Percentiles rank a stretch among this genome's conserved stretches.
Conservation (phyloP, 2,329 filamentous ascomycete genomes). For the Sarocladiaceae sp. region DNA sequence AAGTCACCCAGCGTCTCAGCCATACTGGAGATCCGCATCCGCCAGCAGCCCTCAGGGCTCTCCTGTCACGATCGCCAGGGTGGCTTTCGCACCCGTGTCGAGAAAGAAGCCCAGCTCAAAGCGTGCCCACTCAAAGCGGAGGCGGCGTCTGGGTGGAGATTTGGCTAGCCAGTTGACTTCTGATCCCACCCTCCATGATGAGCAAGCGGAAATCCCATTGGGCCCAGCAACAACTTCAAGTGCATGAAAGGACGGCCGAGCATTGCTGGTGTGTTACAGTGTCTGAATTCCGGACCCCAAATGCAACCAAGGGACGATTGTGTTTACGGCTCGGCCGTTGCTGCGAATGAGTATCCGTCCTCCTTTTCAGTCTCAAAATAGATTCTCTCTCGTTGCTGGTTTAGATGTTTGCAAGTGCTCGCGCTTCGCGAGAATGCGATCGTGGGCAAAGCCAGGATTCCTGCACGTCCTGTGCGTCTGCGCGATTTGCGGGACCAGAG, state of each 20-base stretch:
- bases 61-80: constrained; percentile 6
- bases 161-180: not conserved
- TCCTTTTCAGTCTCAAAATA: too few relatives aligned
- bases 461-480: too few relatives aligned
- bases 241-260: constrained; percentile 6
- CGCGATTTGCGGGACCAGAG: too few relatives aligned
- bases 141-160: not conserved
- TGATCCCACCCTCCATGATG: constrained; percentile 3
- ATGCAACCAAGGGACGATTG: constrained; percentile 1
- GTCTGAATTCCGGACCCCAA: constrained; percentile 2
- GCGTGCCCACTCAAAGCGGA: not conserved
- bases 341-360: too few relatives aligned
- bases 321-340: not conserved
- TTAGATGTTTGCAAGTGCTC: too few relatives aligned
- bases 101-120: not conserved
- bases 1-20: not conserved
- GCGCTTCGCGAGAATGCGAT: too few relatives aligned
- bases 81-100: constrained; percentile 7
- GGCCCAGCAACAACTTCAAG: not conserved
- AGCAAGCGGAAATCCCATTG: not conserved
- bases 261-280: not conserved
- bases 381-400: too few relatives aligned
- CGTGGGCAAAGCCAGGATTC: too few relatives aligned
- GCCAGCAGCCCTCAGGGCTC: constrained; percentile 1
- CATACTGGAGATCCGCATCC: not conserved